Base-by-base conservation (phyloP, 495 filamentous ascomycete genomes). In the Lineolata rhizophorae region DNA sequence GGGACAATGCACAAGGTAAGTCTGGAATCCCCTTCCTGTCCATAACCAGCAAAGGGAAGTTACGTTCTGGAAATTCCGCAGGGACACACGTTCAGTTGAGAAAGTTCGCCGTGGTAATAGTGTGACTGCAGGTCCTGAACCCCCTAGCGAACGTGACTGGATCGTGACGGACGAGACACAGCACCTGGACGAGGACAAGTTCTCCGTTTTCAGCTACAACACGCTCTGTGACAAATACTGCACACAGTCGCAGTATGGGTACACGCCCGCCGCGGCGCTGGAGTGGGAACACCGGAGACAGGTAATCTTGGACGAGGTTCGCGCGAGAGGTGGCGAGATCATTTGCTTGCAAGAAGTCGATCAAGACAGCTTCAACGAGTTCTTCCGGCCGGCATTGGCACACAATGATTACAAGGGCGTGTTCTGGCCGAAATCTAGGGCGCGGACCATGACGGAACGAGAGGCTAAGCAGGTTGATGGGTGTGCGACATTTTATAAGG, bases 401-500 rank as follows among this genome's bases (percentile, higher is more conserved):
- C 69, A 81, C 46, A 64, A 69, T 30, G 81, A 78, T 40, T 97
- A 95, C 61, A 87, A 79, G 50, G 85, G 90, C 25, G 67, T 92
- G 2, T 93, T 79, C 51, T 92, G 75, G 64, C 75, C 80, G 2
- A 78, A 85, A 48, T 65, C 71, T 32, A 67, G 87, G 44, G 76
- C 82, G 16, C 75, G 76, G 59, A 92, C 84, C 11, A 85, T 95
- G 79, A 66, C 67, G 20, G 78, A 84, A 45, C 76, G 73, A 40
- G 82, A 95, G 34, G 76, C 81, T 9, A 78, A 73, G 45, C 50
- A 56, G 11, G 83, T 97, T 3, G 87, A 97, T 57, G 87, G 87
- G 12, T 97, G 87, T 52, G 87, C 87, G 19, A 85, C 79, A 19
- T 94, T 97, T 52, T 95, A 78, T 64, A 97, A 92, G 54, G 66